Evolutionary conservation across 768 basidiomycete species (phyloP), one percentile per base, ranked within the genome.

Genomic region (Leccinellum albellum): DNA sequence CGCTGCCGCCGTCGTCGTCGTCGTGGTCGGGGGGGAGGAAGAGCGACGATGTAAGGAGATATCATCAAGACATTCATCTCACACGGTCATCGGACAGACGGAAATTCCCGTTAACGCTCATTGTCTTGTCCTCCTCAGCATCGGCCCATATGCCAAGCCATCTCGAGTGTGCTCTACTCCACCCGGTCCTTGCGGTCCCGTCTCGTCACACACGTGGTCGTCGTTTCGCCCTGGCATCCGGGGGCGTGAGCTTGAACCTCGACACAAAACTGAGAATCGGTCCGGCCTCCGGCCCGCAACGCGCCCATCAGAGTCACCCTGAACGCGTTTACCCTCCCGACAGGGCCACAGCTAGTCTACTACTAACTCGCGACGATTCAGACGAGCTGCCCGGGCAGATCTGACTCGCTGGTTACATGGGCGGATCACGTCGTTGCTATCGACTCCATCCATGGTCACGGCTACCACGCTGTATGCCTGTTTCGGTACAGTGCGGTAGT

Each of bases 21-120:
- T 52, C 12, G 47, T 32, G 28, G 58, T 42, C 31, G 45, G 32
- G 51, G 32, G 10, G 6, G 24, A 3, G 24, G 12, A 26, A 12
- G 5, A 32, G 14, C n/a, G 50, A 6, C 4, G 29, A 7, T 21
- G 24, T 3, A 32, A 47, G 14, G 28, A 17, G 40, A 26, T 17
- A 54, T 52, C 31, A n/a, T n/a, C n/a, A n/a, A 48, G 17, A 26
- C 23, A 37, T 15, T 49, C 46, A 3, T 14, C 26, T 54, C 61
- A n/a, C 61, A 57, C 61, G 61, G 56, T 62, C 61, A 50, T 62
- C 61, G 56, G 37, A 37, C n/a, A 37, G 47, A 57, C 50, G 53
- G 59, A 23, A 35, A 37, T 60, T 31, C 17, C 57, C 47, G 28
- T 46, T 6, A 3, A 20, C 37, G 13, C 33, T 26, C 57, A 58